A percentile compares a stretch with the other conserved stretches of the same genome.
These are phyloP conservation scores for Panellus pusillus DNA, from an alignment of 768 basidiomycete genomes.

Conservation along the genomic window DNA sequence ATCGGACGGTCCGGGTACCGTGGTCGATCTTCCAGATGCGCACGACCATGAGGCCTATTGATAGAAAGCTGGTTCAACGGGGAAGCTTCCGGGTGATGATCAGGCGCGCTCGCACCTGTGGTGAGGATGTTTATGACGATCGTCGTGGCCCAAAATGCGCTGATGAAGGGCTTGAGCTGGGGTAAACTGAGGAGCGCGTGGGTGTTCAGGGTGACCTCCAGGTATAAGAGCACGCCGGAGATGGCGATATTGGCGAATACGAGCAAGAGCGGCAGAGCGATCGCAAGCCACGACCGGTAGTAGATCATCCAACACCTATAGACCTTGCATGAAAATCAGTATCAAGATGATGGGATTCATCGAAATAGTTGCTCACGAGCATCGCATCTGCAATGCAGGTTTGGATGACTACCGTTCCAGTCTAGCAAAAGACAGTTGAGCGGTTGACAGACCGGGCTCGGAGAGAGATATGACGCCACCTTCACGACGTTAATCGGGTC, in stretches of 20 bases:
- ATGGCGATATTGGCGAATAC: constrained; percentile 21
- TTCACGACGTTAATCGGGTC: too few relatives aligned
- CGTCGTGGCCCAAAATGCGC: constrained; percentile 20
- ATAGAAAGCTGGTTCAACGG: too few relatives aligned
- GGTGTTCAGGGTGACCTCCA: constrained; percentile 9
- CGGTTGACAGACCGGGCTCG: too few relatives aligned
- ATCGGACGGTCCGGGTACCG: too few relatives aligned
- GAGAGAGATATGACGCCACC: too few relatives aligned
- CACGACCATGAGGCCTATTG: not conserved
- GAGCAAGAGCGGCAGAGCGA: constrained; percentile 19
- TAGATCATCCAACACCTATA: constrained; percentile 29
- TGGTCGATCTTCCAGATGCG: constrained; percentile 1
- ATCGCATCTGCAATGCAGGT: constrained; percentile 16
- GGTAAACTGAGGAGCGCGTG: constrained; percentile 1
- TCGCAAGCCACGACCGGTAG: constrained; percentile 18
- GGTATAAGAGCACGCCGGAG: constrained; percentile 7
- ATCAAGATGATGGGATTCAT: constrained; percentile 1
- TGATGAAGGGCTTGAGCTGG: constrained; percentile 7
- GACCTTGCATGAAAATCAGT: constrained; percentile 7
- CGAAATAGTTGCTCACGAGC: constrained; percentile 2
- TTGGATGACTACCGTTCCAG: constrained; percentile 1
- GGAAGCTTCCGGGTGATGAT: too few relatives aligned
- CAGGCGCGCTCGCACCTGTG: constrained; percentile 12
- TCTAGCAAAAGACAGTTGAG: too few relatives aligned
- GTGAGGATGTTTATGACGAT: constrained; percentile 17